Percentiles rank a stretch among this genome's conserved stretches.
Evolutionary conservation across 139 green algal species (phyloP).

Genomic region (Gonium pectorale): DNA sequence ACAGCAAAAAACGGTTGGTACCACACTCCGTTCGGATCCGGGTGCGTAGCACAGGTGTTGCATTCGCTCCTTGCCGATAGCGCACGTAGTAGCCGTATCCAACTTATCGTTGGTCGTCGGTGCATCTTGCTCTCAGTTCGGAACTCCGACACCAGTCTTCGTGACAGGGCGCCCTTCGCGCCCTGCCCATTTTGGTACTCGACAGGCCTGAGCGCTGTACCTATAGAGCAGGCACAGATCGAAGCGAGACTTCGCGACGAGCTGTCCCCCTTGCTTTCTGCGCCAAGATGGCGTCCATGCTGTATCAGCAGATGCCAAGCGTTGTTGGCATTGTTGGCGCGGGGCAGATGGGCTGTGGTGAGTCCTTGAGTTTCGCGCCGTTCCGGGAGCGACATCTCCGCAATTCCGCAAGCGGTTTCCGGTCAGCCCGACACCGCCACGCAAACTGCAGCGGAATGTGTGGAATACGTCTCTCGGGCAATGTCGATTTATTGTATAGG

Average conservation of each 20-base stretch:
- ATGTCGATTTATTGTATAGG: background rate
- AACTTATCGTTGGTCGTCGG: no score
- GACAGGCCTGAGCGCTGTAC: background rate
- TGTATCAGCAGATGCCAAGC: constrained; percentile 18
- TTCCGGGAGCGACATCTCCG: background rate
- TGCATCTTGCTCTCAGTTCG: background rate
- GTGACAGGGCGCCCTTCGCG: background rate
- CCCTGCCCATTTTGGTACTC: background rate
- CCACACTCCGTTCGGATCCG: no score
- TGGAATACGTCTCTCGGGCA: background rate
- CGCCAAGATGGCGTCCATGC: constrained; percentile 42
- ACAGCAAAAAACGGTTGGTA: no score
- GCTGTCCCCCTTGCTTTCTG: background rate
- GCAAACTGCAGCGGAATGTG: background rate
- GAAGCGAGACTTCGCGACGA: no score
- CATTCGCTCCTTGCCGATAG: no score
- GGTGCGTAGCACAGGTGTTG: no score
- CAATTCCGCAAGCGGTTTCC: background rate
- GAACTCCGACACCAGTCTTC: background rate
- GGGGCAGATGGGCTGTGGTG: constrained; percentile 82
- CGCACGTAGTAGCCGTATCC: no score
- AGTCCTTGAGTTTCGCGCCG: background rate
- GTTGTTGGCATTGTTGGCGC: constrained; percentile 66
- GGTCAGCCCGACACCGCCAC: no score
- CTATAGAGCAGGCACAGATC: background rate